These are phyloP conservation scores for Salisapilia sapeloensis DNA, from an alignment of 352 stramenopile species.

Conservation along the genomic window DNA sequence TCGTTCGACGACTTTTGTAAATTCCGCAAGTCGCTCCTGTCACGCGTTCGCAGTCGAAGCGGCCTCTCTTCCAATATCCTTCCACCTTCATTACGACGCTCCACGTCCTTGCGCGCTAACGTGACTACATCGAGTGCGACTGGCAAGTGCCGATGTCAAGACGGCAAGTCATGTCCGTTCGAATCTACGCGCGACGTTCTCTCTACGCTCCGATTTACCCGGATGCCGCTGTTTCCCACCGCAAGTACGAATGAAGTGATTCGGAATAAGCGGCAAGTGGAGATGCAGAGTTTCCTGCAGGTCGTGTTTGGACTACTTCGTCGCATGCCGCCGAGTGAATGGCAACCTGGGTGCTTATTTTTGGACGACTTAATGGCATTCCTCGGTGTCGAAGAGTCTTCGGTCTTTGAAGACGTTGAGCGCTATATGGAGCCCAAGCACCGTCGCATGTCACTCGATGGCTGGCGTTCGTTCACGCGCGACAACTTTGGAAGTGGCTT, in stretches of 20 bases:
- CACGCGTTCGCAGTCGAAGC: conserved; percentile 35
- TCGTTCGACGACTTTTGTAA: conserved; percentile 64
- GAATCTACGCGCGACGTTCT: conserved; percentile 54
- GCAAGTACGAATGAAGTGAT: conserved; percentile 20
- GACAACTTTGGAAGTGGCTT: conserved; percentile 61
- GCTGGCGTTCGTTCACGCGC: conserved; percentile 59
- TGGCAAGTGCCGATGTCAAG: conserved; percentile 40
- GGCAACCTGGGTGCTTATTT: conserved; percentile 57
- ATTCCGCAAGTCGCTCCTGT: conserved; percentile 57
- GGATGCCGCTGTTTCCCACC: conserved; percentile 50
- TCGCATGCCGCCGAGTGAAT: conserved; percentile 44
- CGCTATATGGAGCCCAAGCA: conserved; percentile 40
- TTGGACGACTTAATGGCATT: conserved; percentile 67
- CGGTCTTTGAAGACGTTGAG: conserved; percentile 55
- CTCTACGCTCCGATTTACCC: conserved; percentile 55
- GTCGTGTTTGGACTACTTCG: conserved; percentile 71
- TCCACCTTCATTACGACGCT: too few relatives aligned
- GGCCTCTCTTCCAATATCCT: too few relatives aligned
- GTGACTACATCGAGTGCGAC: conserved; percentile 5
- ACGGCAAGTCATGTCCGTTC: conserved; percentile 38
- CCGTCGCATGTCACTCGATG: conserved; percentile 48
- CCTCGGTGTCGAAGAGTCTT: conserved; percentile 57
- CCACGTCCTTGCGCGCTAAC: too few relatives aligned
- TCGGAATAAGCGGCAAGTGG: conserved; percentile 36
- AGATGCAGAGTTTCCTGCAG: conserved; percentile 76